These are phyloP conservation scores for Akebia trifoliata DNA, from an alignment of 164 flowering plant species.

Conservation along the genomic window DNA sequence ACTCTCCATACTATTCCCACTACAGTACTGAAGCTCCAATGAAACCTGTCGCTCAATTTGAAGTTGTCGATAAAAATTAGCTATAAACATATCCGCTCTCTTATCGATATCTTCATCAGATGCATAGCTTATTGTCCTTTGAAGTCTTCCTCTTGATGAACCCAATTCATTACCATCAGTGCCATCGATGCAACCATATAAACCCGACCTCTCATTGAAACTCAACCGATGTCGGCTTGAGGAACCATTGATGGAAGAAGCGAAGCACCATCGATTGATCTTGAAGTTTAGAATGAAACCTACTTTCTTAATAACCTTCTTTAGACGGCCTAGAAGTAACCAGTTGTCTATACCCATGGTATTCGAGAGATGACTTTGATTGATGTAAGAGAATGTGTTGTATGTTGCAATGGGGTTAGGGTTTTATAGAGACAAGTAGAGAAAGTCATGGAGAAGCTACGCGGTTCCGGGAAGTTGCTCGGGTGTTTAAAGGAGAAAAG, in stretches of 20 bases:
- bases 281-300: conserved; percentile 24
- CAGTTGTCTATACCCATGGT: conserved; percentile 25
- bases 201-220: conserved; percentile 30
- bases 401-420: too few species aligned
- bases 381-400: too few species aligned
- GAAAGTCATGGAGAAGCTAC: too few species aligned
- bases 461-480: too few species aligned
- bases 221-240: conserved; percentile 21
- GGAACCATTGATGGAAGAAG: conserved; percentile 16
- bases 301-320: conserved; percentile 37
- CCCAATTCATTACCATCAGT: neutral
- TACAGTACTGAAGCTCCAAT: conserved; percentile 23
- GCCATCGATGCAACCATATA: conserved; percentile 22
- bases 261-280: conserved; percentile 21
- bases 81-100: conserved; percentile 51
- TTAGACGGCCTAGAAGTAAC: conserved; percentile 25
- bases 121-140: conserved; percentile 29
- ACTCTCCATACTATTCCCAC: conserved; percentile 20
- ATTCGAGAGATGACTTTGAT: too few species aligned
- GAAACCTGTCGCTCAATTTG: conserved; percentile 45
- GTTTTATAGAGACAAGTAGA: too few species aligned
- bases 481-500: too few species aligned
- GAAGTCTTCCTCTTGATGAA: conserved; percentile 13
- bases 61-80: conserved; percentile 43
- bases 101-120: conserved; percentile 45